Evolutionary conservation across 1,284 basidiomycete genomes (phyloP), one percentile per base, ranked within the genome.

Genomic region (Leccinum griseonigrum): DNA sequence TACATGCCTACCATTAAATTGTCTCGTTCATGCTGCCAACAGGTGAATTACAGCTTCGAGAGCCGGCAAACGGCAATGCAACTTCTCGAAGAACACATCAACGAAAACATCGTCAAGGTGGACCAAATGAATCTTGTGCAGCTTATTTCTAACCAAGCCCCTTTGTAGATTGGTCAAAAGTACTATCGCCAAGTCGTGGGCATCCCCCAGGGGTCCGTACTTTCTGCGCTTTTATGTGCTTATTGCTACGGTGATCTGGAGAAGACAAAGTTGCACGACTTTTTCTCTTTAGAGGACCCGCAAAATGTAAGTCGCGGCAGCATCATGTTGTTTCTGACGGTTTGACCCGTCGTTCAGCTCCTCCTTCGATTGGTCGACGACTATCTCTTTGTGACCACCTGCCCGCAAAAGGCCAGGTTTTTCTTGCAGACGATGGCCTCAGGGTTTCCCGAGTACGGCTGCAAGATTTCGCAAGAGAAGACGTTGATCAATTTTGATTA

Each of bases 181-280:
- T 92, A 92, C 71, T 96, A 91, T 71, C 85, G 91, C 2, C 97
- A 99, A 75, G 84, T 84, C 8, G 84, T 93, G 11, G 97, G 97
- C 0, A 98, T 99, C 32, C 95, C 97, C 0, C 97, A 99, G 74
- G 97, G 97, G 14, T 98, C 95, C 0, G 86, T 94, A 29, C 77
- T 99, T 31, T 97, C 95, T 5, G 87, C 92, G 1, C 72, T 98
- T 32, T 78, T 99, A 1, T 99, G 97, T 72, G 91, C 91, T 1
- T 91, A 95, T 75, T 97, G 95, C 75, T 98, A 98, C 65, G 95
- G 94, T 1, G 88, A 96, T 69, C 81, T 99, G 66, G 97, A 98
- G 75, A 81, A 77, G 29, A 78, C 75, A 6, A 74, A 71, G 26
- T 38, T 73, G 38, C 34, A 60, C n/a, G 79, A 85, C 63, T 80